Evolutionary conservation across 805 yeast genomes (phyloP).

Genomic region (Hanseniaspora pseudoguilliermondii): DNA sequence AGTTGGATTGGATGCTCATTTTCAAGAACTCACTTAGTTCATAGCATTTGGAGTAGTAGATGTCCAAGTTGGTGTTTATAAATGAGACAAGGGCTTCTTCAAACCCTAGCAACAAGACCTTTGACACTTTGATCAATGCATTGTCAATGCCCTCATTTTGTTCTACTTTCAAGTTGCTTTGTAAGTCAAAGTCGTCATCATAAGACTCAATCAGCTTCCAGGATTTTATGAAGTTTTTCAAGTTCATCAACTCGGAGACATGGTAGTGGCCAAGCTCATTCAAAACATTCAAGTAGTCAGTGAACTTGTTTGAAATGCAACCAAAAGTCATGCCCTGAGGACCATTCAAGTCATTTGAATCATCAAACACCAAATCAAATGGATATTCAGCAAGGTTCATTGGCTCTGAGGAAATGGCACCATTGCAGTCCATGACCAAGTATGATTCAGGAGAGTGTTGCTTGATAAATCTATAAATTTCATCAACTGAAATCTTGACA

Average conservation of each 20-base stretch:
- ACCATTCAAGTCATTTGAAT: conserved; percentile 88
- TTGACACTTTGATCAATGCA: conserved; percentile 1
- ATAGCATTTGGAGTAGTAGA: conserved; percentile 60
- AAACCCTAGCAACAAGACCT: conserved; percentile 52
- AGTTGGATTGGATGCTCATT: background rate
- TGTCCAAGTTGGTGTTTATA: conserved; percentile 62
- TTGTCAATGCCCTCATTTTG: conserved; percentile 58
- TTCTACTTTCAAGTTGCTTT: conserved; percentile 26
- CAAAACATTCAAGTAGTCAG: conserved; percentile 35
- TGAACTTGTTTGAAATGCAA: conserved; percentile 63
- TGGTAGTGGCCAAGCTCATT: background rate
- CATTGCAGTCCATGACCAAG: conserved; percentile 84
- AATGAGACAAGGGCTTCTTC: conserved; percentile 94
- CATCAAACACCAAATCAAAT: conserved; percentile 75
- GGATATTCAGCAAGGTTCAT: conserved; percentile 81
- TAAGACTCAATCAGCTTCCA: conserved; percentile 7
- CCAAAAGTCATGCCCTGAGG: conserved; percentile 85
- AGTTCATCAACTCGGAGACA: conserved; percentile 1
- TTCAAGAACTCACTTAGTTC: conserved; percentile 24
- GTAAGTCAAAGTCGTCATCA: conserved; percentile 6
- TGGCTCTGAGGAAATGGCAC: conserved; percentile 83
- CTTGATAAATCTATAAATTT: conserved; percentile 49
- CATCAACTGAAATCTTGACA: conserved; percentile 62
- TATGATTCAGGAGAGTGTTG: conserved; percentile 56
- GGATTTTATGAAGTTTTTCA: background rate